phyloP scores from a whole-genome alignment of 2,329 filamentous ascomycete genomes.

The Coniochaeta hoffmannii region DNA sequence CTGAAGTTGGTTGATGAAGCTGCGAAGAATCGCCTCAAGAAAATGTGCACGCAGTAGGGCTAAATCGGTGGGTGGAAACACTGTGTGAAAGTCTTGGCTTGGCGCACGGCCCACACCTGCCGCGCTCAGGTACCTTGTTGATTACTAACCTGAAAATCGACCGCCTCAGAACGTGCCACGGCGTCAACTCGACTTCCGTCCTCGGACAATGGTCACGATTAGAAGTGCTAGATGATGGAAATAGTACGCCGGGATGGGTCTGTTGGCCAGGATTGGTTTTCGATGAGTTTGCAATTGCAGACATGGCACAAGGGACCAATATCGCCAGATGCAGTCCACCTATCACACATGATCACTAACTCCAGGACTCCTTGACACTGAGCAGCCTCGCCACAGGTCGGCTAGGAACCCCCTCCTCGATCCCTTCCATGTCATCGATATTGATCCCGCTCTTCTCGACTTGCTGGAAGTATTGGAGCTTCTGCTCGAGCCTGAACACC shows the following conservation, averaged over 20 bases:
- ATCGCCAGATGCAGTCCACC: background rate
- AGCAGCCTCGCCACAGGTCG: background rate
- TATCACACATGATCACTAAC: background rate
- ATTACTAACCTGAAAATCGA: too few relatives aligned
- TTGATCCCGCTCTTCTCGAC: slow-evolving; percentile 33
- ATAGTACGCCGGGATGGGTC: too few relatives aligned
- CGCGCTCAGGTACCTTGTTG: too few relatives aligned
- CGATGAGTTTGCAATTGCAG: too few relatives aligned
- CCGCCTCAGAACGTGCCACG: too few relatives aligned
- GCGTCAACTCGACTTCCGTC: too few relatives aligned
- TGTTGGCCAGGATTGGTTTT: too few relatives aligned
- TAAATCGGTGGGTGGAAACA: slow-evolving; percentile 1
- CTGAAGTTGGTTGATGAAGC: slow-evolving; percentile 24
- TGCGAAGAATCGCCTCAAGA: slow-evolving; percentile 26
- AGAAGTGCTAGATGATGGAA: too few relatives aligned
- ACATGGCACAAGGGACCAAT: too few relatives aligned
- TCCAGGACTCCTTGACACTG: background rate
- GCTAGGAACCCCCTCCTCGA: background rate
- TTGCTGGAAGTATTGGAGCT: slow-evolving; percentile 25
- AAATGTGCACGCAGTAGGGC: background rate
- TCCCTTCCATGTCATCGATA: slow-evolving; percentile 47
- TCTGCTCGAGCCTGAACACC: slow-evolving; percentile 27
- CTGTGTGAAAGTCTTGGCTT: background rate
- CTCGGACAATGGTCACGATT: too few relatives aligned
- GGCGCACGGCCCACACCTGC: background rate